These are phyloP conservation scores for Closterium sp. DNA, from an alignment of 139 green algal genomes.

Conservation along the genomic window DNA sequence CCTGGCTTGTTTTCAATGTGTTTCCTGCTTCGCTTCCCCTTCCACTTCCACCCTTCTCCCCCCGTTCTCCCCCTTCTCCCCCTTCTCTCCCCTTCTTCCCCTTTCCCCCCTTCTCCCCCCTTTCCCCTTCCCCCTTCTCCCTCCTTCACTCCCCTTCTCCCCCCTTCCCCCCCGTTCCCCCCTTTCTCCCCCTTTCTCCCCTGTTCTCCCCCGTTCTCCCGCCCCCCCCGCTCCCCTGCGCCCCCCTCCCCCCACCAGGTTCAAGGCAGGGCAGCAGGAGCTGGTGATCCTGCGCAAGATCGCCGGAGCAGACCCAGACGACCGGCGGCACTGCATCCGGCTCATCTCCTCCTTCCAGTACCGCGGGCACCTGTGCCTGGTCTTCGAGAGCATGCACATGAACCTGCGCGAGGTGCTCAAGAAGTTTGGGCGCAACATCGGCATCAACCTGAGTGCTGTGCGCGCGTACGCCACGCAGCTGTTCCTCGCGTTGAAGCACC, in stretches of 20 bases:
- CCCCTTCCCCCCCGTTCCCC: not conserved
- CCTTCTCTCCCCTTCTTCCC: not conserved
- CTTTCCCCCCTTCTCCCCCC: not conserved
- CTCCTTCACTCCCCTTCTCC: not conserved
- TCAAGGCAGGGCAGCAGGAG: conserved; percentile 76
- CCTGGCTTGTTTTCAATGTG: too few relatives aligned
- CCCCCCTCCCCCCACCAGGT: conserved; percentile 14
- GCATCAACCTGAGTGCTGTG: conserved; percentile 88
- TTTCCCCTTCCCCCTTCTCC: not conserved
- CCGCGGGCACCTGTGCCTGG: conserved; percentile 91
- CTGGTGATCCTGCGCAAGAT: conserved; percentile 81
- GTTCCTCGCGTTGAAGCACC: conserved; percentile 87
- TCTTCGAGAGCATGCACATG: conserved; percentile 61
- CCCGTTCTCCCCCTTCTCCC: not conserved
- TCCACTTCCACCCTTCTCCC: not conserved
- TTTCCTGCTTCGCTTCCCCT: not conserved
- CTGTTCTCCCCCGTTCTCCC: not conserved
- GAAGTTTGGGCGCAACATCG: conserved; percentile 94
- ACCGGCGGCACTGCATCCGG: conserved; percentile 84
- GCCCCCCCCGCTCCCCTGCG: too few relatives aligned
- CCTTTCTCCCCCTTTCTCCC: not conserved
- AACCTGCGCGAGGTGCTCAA: conserved; percentile 65
- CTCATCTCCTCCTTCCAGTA: conserved; percentile 91
- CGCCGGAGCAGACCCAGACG: conserved; percentile 74
- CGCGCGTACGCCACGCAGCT: conserved; percentile 88